Base-by-base conservation (phyloP, 345 rosid species). In the Sonneratia alba region DNA sequence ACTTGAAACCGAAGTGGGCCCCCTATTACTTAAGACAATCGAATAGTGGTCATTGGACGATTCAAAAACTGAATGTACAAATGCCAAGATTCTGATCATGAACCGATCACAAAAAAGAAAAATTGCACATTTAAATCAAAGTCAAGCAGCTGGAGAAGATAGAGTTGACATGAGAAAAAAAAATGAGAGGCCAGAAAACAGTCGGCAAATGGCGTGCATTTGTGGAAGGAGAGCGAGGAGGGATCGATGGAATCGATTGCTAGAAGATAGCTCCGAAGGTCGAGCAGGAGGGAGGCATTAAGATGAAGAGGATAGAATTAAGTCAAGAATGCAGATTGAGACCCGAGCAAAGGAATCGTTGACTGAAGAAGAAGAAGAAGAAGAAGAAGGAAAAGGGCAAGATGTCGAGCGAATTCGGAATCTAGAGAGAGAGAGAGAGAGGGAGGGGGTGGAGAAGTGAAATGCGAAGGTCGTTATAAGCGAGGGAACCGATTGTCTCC, bases 231-330 rank as follows among this genome's bases (percentile, higher is more conserved):
- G 22, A 9, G 56, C 19, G 14, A 4, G 4, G n/a, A 22, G n/a
- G 40, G 34, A 43, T n/a, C 66, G 51, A 14, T 14, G 53, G 64
- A 21, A 72, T 62, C 68, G 74, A 43, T 67, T 61, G 74, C 68
- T 62, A 37, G 69, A 15, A 43, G 45, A 3, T 21, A 48, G 69
- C 74, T 62, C 68, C 48, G 68, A 56, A 71, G 36, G 36, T 57
- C 67, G 55, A 71, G 53, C 68, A 6, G 21, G 21, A 21, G 22
- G 49, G 14, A 32, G 36, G 18, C 21, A 36, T 7, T 2, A 55
- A 0, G 57, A 3, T 15, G 24, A 13, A 40, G 49, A 40, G 48
- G 36, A n/a, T 22, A 9, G 53, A 15, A 12, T 70, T 66, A 57
- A 57, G 73, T 8, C 51, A 70, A 37, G n/a, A 47, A 0, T n/a